Evolutionary conservation across 1,284 basidiomycete species (phyloP).

Genomic region (Mycena citricolor): DNA sequence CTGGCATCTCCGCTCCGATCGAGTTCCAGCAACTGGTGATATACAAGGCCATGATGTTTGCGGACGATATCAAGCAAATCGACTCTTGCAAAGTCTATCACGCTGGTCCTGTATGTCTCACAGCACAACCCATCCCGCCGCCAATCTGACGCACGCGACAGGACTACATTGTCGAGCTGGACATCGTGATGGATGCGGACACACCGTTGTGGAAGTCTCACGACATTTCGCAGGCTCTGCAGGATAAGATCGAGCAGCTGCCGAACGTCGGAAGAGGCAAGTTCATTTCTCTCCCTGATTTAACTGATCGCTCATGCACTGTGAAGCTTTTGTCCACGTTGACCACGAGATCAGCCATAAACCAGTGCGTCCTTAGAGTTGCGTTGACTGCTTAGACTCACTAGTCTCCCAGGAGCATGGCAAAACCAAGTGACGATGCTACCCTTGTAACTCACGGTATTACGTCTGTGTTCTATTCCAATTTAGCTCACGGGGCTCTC

Average conservation of each 20-base stretch:
- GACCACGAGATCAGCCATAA: constrained; percentile 22
- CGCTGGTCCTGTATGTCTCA: constrained; percentile 42
- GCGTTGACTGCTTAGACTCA: not conserved
- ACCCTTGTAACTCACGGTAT: not conserved
- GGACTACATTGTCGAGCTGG: constrained; percentile 91
- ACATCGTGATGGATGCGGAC: constrained; percentile 89
- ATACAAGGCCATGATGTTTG: constrained; percentile 92
- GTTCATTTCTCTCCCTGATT: not conserved
- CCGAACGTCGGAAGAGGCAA: constrained; percentile 82
- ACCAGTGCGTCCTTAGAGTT: constrained; percentile 8
- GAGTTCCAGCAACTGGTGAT: constrained; percentile 90
- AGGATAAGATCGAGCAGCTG: constrained; percentile 92
- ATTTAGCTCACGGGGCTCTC: not conserved
- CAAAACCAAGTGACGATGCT: constrained; percentile 9
- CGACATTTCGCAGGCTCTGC: constrained; percentile 88
- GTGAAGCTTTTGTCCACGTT: constrained; percentile 20
- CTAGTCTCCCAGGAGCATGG: constrained; percentile 17
- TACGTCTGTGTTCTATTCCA: not conserved
- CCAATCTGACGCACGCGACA: too few relatives aligned
- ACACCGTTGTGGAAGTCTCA: constrained; percentile 93
- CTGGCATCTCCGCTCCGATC: constrained; percentile 87
- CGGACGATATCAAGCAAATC: constrained; percentile 80
- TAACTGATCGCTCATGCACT: not conserved
- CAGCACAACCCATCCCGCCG: not conserved
- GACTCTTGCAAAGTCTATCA: constrained; percentile 82